A percentile compares a stretch with the other conserved stretches of the same genome.
phyloP scores from a whole-genome alignment of 768 basidiomycete genomes.

The Ramaria rubella region DNA sequence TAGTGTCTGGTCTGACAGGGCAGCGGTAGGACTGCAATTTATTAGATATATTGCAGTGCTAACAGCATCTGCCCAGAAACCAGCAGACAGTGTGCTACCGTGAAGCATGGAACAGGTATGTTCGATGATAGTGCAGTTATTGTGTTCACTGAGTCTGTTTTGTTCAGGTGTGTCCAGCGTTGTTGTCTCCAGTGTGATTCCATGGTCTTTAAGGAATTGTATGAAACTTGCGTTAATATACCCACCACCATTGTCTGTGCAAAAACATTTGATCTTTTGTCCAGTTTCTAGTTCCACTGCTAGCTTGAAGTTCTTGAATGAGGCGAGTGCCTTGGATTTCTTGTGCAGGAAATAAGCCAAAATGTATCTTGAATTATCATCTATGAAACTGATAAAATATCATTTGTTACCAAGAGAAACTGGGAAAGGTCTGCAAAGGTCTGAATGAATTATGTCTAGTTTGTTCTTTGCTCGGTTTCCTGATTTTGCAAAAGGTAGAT shows the following conservation, averaged over 20 bases:
- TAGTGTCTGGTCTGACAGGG: too few species aligned
- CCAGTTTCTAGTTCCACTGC: too few species aligned
- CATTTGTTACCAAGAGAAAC: too few species aligned
- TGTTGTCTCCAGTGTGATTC: conserved; percentile 21
- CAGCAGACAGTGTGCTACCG: conserved; percentile 14
- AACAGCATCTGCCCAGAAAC: conserved; percentile 11
- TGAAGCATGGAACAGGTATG: conserved; percentile 18
- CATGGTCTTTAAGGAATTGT: conserved; percentile 14
- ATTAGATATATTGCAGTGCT: conserved; percentile 13
- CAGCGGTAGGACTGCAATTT: too few species aligned
- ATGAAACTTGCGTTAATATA: conserved; percentile 16
- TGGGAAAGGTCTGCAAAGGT: too few species aligned
- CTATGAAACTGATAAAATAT: too few species aligned
- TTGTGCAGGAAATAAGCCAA: too few species aligned
- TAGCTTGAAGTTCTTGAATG: conserved; percentile 19
- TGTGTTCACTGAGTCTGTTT: conserved; percentile 23
- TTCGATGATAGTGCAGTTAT: conserved; percentile 24
- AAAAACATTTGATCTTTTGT: too few species aligned
- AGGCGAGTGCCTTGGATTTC: conserved; percentile 11
- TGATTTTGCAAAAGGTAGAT: conserved; percentile 12
- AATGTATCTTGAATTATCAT: too few species aligned
- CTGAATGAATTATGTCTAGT: too few species aligned
- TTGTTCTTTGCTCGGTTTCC: too few species aligned
- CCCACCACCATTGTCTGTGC: too few species aligned
- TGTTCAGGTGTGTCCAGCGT: conserved; percentile 22